Base-by-base conservation (phyloP, 305 asterid species). In the Fraxinus platypoda region DNA sequence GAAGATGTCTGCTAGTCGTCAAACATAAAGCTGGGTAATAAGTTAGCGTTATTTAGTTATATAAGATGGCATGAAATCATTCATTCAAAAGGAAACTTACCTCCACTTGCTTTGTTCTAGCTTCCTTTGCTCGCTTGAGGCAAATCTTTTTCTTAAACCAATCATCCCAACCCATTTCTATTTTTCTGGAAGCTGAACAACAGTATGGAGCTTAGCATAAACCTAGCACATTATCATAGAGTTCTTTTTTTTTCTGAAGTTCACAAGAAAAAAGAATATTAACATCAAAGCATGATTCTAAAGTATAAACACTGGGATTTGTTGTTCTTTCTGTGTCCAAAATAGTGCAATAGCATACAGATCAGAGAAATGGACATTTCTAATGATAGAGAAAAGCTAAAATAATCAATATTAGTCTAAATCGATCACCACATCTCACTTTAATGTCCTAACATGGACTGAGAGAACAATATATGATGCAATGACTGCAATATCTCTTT, bases 61-160 rank as follows among this genome's bases (percentile, higher is more conserved):
- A 66, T 64, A 64, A 64, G 7, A 8, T 9, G 6, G 17, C n/a
- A 64, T 25, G 34, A 23, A 64, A 64, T 64, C 73, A 64, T 64
- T 80, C 70, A 23, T 66, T 38, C 54, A n/a, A 46, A 57, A 28
- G 25, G 54, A 64, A 59, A 62, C 25, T 77, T 81, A 84, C 91
- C 87, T 91, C 84, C 80, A 66, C 9, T 25, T 88, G 85, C 76
- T 83, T 90, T 1, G 83, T 82, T 79, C 80, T 83, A 9, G 78
- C 77, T 76, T 70, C 72, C 89, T 90, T 93, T 19, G 82, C 74
- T 79, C 85, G 85, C 86, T 78, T 91, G 64, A 86, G 87, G 74
- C 88, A 46, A 72, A 88, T 84, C 25, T 87, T 79, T 33, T 81
- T 81, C 84, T 89, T 91, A 84, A 93, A 87, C 88, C 97, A 92